phyloP scores from a whole-genome alignment of 768 basidiomycete genomes.

The Arthromyces matolae region DNA sequence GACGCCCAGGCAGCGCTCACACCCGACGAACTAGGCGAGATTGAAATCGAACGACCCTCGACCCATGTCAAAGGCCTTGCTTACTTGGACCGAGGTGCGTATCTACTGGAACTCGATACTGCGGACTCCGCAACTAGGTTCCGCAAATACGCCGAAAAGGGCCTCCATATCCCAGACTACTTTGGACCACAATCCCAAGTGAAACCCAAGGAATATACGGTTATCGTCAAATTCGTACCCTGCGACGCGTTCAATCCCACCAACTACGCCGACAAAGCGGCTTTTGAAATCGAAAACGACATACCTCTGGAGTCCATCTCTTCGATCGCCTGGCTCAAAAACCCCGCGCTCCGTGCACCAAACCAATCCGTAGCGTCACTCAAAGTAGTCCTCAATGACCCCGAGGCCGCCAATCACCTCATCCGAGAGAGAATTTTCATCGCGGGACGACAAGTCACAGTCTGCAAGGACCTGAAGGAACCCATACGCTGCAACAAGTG shows the following conservation, averaged over 20 bases:
- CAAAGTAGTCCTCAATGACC: not conserved
- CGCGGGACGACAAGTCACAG: not conserved
- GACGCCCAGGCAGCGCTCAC: not conserved
- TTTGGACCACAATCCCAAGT: not conserved
- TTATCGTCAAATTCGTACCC: slow-evolving; percentile 5
- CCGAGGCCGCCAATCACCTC: not conserved
- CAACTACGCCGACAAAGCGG: not conserved
- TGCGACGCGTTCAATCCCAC: slow-evolving; percentile 1
- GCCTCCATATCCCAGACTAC: too few relatives aligned
- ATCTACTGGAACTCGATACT: not conserved
- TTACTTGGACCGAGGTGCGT: not conserved
- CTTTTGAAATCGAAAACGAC: not conserved
- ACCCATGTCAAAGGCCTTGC: not conserved
- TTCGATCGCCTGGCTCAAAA: not conserved
- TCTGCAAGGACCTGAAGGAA: not conserved
- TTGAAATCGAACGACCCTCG: not conserved
- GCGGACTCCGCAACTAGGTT: not conserved
- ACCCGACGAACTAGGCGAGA: not conserved
- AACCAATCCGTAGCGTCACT: not conserved
- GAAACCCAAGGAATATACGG: not conserved
- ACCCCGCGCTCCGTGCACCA: not conserved
- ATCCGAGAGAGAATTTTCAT: not conserved
- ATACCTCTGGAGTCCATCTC: not conserved
- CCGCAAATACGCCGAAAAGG: not conserved
- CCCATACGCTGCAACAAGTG: slow-evolving; percentile 2